Evolutionary conservation across 116 monocot genomes (phyloP), one percentile per base, ranked within the genome.

Genomic region (Zostera marina): DNA sequence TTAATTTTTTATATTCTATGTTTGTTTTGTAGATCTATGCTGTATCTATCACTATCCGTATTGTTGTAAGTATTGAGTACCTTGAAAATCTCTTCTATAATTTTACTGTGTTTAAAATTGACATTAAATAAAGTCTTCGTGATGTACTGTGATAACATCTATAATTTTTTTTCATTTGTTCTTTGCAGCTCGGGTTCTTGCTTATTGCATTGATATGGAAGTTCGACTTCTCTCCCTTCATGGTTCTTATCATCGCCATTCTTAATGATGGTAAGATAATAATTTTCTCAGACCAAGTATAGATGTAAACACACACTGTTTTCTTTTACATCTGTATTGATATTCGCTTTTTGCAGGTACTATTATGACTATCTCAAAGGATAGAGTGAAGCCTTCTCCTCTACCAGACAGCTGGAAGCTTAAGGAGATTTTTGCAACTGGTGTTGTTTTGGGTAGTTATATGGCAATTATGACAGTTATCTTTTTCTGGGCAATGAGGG

Each of bases 291-390:
- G n/a, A n/a, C n/a, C n/a, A n/a, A n/a, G n/a, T n/a, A n/a, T n/a
- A n/a, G n/a, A n/a, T n/a, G n/a, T n/a, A n/a, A n/a, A 21, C 11
- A 23, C 44, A 1, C 19, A 12, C 21, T 21, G 7, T 13, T 2
- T 59, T 20, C 42, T 43, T 12, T 7, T 39, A 56, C 23, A 14
- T 17, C 39, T 40, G 26, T 56, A n/a, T 38, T 56, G 38, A 15
- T 56, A 15, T 24, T 16, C 8, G 4, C n/a, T 56, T 23, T 22
- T 9, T n/a, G 26, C 59, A 92, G 91, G 92, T 59, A 93, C 92
- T 15, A 93, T 93, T 38, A 93, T 93, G 93, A 93, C 93, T 7
- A 93, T 93, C 58, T 93, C 93, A 1, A 93, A 93, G 55, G 93
- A 93, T 65, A 62, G 93, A 54, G 93, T 93, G 57, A 88, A 84